Percentiles rank a stretch among this genome's conserved stretches.
These are phyloP conservation scores for Cyberlindnera maclurae DNA, from an alignment of 805 yeast species.

Conservation along the genomic window DNA sequence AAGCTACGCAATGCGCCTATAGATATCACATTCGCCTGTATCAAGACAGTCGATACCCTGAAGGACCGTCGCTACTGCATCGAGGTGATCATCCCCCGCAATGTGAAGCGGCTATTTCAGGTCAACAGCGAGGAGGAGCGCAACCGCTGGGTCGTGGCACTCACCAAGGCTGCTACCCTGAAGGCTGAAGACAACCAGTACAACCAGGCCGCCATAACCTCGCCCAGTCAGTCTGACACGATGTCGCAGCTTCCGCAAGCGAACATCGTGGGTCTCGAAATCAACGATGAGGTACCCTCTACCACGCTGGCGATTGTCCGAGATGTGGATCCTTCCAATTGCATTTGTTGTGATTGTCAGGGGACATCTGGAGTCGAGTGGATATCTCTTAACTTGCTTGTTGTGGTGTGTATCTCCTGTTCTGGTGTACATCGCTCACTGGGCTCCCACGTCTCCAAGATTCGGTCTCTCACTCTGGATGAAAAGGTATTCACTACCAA, in stretches of 20 bases:
- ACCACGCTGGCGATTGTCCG: constrained; percentile 19
- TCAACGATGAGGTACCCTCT: background rate
- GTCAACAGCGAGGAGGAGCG: constrained; percentile 64
- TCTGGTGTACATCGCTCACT: constrained; percentile 83
- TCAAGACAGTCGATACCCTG: constrained; percentile 32
- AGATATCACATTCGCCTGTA: constrained; percentile 61
- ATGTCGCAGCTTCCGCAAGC: background rate
- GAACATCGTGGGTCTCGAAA: background rate
- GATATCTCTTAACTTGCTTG: constrained; percentile 72
- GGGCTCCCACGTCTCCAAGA: constrained; percentile 76
- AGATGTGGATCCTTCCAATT: constrained; percentile 45
- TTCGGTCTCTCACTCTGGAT: constrained; percentile 74
- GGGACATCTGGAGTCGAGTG: constrained; percentile 64
- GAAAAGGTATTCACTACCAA: constrained; percentile 43
- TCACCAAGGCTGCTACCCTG: constrained; percentile 47
- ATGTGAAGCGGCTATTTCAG: constrained; percentile 64
- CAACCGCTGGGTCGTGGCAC: constrained; percentile 57
- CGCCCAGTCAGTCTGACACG: background rate
- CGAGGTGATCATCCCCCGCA: constrained; percentile 66
- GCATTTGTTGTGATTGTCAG: constrained; percentile 75
- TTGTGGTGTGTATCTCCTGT: constrained; percentile 75
- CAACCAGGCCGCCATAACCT: background rate
- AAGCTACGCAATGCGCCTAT: constrained; percentile 59
- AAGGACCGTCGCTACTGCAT: constrained; percentile 44
- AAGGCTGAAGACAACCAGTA: constrained; percentile 9